phyloP scores from a whole-genome alignment of 257 asterid species.

The Petunia axillaris region DNA sequence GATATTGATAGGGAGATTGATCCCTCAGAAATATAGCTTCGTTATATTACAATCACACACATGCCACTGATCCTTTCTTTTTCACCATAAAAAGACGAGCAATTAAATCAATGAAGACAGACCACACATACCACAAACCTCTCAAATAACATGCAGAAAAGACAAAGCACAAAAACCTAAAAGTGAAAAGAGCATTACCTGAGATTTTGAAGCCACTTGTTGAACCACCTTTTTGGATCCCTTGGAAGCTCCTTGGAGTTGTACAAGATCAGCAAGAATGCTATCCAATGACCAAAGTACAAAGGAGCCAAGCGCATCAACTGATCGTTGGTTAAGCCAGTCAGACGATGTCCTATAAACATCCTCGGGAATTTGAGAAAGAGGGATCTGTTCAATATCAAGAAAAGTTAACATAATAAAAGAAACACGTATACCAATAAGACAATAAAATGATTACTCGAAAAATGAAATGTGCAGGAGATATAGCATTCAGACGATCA shows the following conservation, averaged over 20 bases:
- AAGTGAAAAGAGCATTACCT: conserved; percentile 45
- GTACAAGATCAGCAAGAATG: conserved; percentile 67
- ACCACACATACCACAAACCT: conserved; percentile 2
- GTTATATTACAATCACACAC: not conserved
- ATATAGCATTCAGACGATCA: not conserved
- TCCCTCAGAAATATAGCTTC: not conserved
- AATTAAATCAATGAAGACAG: not conserved
- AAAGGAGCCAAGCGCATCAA: conserved; percentile 44
- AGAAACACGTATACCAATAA: not conserved
- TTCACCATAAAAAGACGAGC: conserved; percentile 10
- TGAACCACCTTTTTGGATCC: conserved; percentile 68
- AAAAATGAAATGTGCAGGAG: not conserved
- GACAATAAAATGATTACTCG: not conserved
- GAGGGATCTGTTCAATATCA: conserved; percentile 40
- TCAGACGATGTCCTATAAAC: conserved; percentile 46
- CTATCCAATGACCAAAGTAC: conserved; percentile 74
- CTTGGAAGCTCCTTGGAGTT: conserved; percentile 60
- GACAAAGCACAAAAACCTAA: not conserved
- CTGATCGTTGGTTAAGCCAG: conserved; percentile 46
- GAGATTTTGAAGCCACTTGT: conserved; percentile 69
- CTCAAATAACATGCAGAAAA: conserved; percentile 15
- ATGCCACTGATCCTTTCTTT: not conserved
- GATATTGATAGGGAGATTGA: not conserved
- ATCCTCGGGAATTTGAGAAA: conserved; percentile 40
- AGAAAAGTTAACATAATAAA: not conserved